Evolutionary conservation across 805 yeast genomes (phyloP), one percentile per base, ranked within the genome.

Genomic region (Candida sphagnicola): DNA sequence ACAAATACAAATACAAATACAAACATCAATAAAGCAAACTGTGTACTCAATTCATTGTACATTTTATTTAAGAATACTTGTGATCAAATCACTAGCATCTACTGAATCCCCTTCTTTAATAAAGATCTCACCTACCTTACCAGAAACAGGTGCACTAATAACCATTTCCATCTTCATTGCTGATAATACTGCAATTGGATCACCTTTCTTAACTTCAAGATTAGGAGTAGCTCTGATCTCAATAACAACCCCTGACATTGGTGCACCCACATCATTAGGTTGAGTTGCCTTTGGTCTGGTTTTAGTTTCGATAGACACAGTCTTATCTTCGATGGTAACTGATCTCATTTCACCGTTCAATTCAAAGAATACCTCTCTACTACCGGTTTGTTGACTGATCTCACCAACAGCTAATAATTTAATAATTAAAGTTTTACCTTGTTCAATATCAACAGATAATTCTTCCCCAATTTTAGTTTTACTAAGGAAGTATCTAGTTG

Each of bases 111-210:
- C 95, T 59, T 87, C 95, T 64, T 82, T 82, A 48, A 88, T 84
- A 35, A 74, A 62, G 15, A 93, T 75, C 16, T 83, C 87, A 34
- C 83, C 81, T 45, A 93, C 79, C 58, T 76, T 78, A 62, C 99
- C 99, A 42, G 82, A 75, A 43, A 80, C 84, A 39, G 95, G 95
- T 16, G 99, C 91, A 61, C 88, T 78, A 53, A 91, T 90, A 37
- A 93, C 95, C 97, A 93, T 93, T 73, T 93, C 99, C 99, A 91
- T 91, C 79, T 91, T 91, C 99, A 91, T 91, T 47, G 99, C 99
- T 60, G 91, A 80, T 59, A 91, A 75, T 18, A 91, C 95, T 45
- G 95, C 95, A 48, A 91, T 64, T 24, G 96, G 90, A 60, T 91
- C 95, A 49, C 99, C 99, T 78, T 91, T 91, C 78, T 87, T 88